These are phyloP conservation scores for Penicillium sp. DNA, from an alignment of 2,329 filamentous ascomycete genomes.

Conservation along the genomic window DNA sequence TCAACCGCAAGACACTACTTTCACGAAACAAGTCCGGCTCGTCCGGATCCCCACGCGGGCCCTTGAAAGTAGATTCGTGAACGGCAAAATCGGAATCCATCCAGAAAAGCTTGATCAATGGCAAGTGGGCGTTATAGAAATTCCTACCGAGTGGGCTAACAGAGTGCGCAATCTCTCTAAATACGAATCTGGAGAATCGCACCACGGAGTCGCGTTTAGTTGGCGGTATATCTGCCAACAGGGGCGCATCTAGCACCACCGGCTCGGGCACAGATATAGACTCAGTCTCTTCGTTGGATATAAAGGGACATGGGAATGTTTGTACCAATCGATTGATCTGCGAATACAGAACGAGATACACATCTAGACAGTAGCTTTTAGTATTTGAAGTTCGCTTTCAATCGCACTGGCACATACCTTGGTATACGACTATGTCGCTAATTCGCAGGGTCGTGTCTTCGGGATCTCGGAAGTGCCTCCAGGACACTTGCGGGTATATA, in stretches of 20 bases:
- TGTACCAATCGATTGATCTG: constrained; percentile 29
- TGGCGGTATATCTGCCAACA: constrained; percentile 4
- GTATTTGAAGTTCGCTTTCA: neutral
- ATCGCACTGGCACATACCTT: constrained; percentile 22
- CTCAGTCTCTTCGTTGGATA: constrained; percentile 17
- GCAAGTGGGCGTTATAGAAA: constrained; percentile 17
- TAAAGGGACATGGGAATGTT: constrained; percentile 26
- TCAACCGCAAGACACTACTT: constrained; percentile 19
- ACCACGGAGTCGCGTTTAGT: constrained; percentile 6
- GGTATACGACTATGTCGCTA: constrained; percentile 24
- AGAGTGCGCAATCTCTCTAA: constrained; percentile 26
- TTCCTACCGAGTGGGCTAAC: constrained; percentile 12
- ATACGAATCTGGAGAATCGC: constrained; percentile 27
- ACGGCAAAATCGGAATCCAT: constrained; percentile 28
- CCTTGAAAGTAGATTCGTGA: constrained; percentile 29
- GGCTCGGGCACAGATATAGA: constrained; percentile 27
- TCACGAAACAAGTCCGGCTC: constrained; percentile 13
- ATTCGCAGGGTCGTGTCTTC: constrained; percentile 47
- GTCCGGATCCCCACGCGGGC: constrained; percentile 6
- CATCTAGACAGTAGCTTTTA: constrained; percentile 21
- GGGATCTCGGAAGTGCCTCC: constrained; percentile 47
- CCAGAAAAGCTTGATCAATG: constrained; percentile 32
- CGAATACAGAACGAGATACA: constrained; percentile 37
- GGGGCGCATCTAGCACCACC: constrained; percentile 26
- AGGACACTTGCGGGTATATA: constrained; percentile 37